phyloP scores from a whole-genome alignment of 2,329 filamentous ascomycete genomes.

The Fusarium coffeatum region DNA sequence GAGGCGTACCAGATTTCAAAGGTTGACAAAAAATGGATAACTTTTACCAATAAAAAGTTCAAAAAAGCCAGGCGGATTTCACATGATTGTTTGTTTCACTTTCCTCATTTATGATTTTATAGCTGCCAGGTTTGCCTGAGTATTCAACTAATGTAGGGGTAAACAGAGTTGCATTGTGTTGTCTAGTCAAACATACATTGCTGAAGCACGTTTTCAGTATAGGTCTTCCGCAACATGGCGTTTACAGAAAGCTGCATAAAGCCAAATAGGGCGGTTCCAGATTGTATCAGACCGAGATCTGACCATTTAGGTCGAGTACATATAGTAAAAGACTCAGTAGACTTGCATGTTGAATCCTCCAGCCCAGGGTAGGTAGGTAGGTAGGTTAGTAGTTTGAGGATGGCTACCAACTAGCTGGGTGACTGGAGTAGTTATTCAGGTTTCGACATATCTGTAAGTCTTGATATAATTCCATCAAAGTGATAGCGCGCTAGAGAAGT shows the following conservation, averaged over 20 bases:
- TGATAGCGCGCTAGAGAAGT: no score
- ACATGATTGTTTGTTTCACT: background rate
- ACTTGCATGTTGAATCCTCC: background rate
- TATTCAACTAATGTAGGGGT: background rate
- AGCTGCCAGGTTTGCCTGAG: background rate
- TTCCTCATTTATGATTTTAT: background rate
- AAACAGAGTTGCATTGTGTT: background rate
- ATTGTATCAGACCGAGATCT: background rate
- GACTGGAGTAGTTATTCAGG: background rate
- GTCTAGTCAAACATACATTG: background rate
- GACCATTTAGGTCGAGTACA: background rate
- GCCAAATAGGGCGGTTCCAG: background rate
- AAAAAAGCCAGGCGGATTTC: background rate
- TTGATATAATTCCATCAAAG: background rate
- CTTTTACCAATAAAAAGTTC: background rate
- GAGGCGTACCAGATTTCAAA: conserved; percentile 10
- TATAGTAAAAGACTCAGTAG: background rate
- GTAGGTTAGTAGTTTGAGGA: background rate
- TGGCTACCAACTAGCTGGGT: background rate
- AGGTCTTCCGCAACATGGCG: background rate
- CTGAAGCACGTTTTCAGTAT: conserved; percentile 1
- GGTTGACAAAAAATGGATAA: background rate
- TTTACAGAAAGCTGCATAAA: background rate
- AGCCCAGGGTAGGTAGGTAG: background rate
- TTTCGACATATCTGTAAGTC: background rate